phyloP scores from a whole-genome alignment of 768 basidiomycete species.

The Leccinum rimulosum region DNA sequence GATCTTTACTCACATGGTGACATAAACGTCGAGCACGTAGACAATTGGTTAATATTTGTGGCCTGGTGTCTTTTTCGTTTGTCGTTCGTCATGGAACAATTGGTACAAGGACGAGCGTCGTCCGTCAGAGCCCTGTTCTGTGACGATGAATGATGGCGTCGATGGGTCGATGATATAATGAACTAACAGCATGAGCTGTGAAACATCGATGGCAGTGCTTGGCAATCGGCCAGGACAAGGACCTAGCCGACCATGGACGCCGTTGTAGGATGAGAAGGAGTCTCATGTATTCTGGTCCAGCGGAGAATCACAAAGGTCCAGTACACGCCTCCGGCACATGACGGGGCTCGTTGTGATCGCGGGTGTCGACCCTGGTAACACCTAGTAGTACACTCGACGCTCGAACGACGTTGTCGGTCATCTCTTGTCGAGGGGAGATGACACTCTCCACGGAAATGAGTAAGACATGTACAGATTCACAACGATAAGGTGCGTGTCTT shows the following conservation, averaged over 20 bases:
- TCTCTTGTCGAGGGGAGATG: neutral
- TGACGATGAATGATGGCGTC: no score
- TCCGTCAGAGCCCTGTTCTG: no score
- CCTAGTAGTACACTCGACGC: no score
- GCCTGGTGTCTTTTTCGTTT: neutral
- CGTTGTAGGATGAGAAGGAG: neutral
- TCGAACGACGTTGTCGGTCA: neutral
- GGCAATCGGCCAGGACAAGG: no score
- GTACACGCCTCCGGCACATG: neutral
- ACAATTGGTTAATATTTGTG: neutral
- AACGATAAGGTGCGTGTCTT: neutral
- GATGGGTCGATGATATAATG: no score
- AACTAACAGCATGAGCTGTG: no score
- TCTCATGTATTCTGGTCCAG: neutral
- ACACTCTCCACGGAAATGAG: neutral
- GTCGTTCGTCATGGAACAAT: neutral
- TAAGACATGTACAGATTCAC: neutral
- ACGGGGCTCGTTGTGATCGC: neutral
- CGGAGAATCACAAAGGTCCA: neutral
- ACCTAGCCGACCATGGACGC: no score
- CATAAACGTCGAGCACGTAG: no score
- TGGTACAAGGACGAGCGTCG: no score
- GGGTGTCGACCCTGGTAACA: neutral
- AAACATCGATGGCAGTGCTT: no score
- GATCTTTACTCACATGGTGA: no score